Conservation (phyloP, 495 filamentous ascomycete genomes). For the Opeltia flavorubescens region DNA sequence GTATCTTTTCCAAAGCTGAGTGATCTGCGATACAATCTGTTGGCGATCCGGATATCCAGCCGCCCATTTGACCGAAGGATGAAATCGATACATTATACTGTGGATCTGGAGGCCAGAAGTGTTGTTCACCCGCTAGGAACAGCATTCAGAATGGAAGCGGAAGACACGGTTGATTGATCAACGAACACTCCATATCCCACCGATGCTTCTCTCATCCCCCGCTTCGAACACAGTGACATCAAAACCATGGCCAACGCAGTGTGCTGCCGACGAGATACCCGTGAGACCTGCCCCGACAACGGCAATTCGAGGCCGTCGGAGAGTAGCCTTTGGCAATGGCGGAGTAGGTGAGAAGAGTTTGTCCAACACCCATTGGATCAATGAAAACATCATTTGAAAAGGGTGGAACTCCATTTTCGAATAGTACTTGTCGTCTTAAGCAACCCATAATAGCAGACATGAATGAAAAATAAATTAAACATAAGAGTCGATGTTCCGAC, state of each 20-base stretch:
- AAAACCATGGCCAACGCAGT: constrained; percentile 79
- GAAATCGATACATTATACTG: constrained; percentile 79
- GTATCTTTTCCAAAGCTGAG: constrained; percentile 61
- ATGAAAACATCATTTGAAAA: constrained; percentile 33
- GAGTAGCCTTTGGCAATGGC: constrained; percentile 37
- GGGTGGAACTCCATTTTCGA: constrained; percentile 9
- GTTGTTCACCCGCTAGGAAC: constrained; percentile 58
- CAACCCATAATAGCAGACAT: too few relatives aligned
- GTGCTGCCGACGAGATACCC: constrained; percentile 66
- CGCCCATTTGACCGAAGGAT: constrained; percentile 62
- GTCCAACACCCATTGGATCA: constrained; percentile 52
- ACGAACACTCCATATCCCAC: constrained; percentile 75
- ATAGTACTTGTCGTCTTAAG: neutral
- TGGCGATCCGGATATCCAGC: constrained; percentile 59
- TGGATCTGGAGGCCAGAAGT: constrained; percentile 74
- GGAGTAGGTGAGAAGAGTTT: constrained; percentile 56
- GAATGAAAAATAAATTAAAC: too few relatives aligned
- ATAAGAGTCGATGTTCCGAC: too few relatives aligned
- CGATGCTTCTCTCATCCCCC: constrained; percentile 44
- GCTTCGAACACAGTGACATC: constrained; percentile 69
- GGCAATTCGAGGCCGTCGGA: constrained; percentile 52
- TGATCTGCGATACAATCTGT: constrained; percentile 58
- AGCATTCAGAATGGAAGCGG: constrained; percentile 3
- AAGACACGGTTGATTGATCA: neutral
- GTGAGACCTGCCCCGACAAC: constrained; percentile 74